Evolutionary conservation across 176 grass and related monocot genomes (phyloP).

Genomic region (Juncus inflexus): DNA sequence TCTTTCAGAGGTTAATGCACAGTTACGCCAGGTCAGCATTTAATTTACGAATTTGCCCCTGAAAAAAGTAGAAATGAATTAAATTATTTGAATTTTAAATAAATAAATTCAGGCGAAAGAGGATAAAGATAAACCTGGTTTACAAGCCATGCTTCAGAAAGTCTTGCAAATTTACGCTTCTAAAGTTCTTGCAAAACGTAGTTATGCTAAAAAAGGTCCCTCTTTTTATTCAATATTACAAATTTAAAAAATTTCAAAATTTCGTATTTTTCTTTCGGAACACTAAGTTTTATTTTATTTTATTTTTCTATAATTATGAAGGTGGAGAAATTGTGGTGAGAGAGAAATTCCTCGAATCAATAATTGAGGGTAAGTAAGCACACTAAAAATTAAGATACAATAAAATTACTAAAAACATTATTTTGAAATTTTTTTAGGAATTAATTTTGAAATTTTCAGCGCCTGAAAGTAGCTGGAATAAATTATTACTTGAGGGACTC

Average conservation of each 20-base stretch:
- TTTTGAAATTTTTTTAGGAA: conserved; percentile 18
- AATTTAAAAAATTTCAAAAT: conserved; percentile 3
- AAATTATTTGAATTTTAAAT: background rate
- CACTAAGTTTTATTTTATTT: conserved; percentile 4
- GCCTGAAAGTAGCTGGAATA: conserved; percentile 68
- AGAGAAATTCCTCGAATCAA: conserved; percentile 79
- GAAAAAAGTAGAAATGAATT: background rate
- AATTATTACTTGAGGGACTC: conserved; percentile 69
- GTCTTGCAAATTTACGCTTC: conserved; percentile 91
- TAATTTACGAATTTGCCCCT: background rate
- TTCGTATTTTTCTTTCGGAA: background rate
- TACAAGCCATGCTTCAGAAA: conserved; percentile 83
- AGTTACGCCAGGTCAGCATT: conserved; percentile 76
- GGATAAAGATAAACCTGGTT: conserved; percentile 84
- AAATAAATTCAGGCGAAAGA: conserved; percentile 56
- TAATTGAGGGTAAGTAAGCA: conserved; percentile 60
- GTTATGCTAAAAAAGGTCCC: conserved; percentile 81
- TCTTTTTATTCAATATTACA: conserved; percentile 1
- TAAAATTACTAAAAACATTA: background rate
- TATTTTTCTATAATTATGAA: conserved; percentile 25
- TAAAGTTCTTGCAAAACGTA: conserved; percentile 67
- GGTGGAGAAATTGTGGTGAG: conserved; percentile 55
- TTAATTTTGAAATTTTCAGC: conserved; percentile 40
- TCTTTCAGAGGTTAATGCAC: conserved; percentile 88
- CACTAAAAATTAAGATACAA: background rate